Percentiles rank a stretch among this genome's conserved stretches.
These are phyloP conservation scores for Sporothrix pallida DNA, from an alignment of 2,329 filamentous ascomycete genomes.

Conservation along the genomic window DNA sequence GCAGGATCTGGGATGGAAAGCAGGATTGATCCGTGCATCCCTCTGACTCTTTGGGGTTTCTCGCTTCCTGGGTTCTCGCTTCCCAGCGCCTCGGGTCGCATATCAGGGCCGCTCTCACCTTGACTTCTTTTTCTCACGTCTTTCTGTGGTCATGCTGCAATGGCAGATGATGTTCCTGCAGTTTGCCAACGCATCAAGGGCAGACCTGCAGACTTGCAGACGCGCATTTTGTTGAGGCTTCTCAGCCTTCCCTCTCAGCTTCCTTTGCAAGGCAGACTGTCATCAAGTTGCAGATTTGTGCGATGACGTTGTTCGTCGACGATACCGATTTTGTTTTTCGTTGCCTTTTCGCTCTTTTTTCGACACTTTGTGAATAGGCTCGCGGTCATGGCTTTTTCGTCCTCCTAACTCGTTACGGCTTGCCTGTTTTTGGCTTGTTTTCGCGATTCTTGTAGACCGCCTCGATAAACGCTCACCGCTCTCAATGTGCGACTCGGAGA, in stretches of 20 bases:
- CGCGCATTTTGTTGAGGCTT: not conserved
- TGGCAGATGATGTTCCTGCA: conserved; percentile 10
- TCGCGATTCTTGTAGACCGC: not conserved
- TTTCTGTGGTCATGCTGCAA: conserved; percentile 4
- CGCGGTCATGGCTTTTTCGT: not conserved
- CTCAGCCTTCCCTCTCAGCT: conserved; percentile 27
- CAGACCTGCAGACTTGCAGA: not conserved
- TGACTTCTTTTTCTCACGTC: not conserved
- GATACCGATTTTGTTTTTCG: not conserved
- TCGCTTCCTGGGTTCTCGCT: conserved; percentile 4
- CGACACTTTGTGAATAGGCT: not conserved
- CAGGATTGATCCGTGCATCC: not conserved
- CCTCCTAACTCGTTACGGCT: not conserved
- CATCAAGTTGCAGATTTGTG: not conserved
- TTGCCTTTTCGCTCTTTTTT: not conserved
- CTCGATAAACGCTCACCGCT: conserved; percentile 29
- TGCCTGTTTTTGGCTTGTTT: not conserved
- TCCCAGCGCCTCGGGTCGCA: conserved; percentile 26
- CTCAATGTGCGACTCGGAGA: conserved; percentile 26
- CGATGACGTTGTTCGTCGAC: not conserved
- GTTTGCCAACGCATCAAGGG: conserved; percentile 30
- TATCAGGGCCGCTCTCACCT: conserved; percentile 23
- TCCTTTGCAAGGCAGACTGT: conserved; percentile 28
- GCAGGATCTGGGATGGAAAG: not conserved
- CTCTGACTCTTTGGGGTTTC: not conserved